Evolutionary conservation across 208 protist species (phyloP), one percentile per base, ranked within the genome.

Genomic region (Wallacemonas sp.): DNA sequence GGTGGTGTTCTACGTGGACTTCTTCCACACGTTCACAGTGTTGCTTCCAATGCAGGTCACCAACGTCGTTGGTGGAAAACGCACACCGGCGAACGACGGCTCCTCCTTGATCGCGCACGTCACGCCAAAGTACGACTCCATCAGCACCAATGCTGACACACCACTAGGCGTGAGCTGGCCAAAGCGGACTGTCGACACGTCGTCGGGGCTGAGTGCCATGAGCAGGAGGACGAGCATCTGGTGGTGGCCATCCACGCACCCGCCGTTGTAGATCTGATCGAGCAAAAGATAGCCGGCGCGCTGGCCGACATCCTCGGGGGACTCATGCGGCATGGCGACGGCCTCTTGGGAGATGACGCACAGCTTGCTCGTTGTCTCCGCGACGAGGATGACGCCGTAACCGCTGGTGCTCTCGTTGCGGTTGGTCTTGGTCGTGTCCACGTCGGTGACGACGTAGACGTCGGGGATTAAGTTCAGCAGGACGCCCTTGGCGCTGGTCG

Each of bases 361-460:
- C 26, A 84, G 60, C 61, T 93, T 89, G 44, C 82, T 89, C 0
- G 90, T 98, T 23, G 90, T 96, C 67, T 98, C 92, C n/a, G 95
- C 89, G 16, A 98, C 93, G 29, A 98, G 78, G 30, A 94, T 57
- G 29, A 98, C 80, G 32, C 93, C 95, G 64, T 96, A 98, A 47
- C 95, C 95, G 70, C 85, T 92, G n/a, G 76, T 76, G 38, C 52
- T 36, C 36, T 75, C 83, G 19, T 47, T 81, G 47, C 76, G 70
- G 47, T 75, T 70, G 1, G 58, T 68, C 63, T 87, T 84, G 17
- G 76, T 67, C 29, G 72, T 84, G 68, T 96, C 88, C 29, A 94
- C 77, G 75, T 98, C 95, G 12, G 92, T 96, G 46, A 96, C 87
- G 27, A 98, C 81, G 74, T 96, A 97, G 43, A 98, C 87, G 72